Base-by-base conservation (phyloP, 768 basidiomycete species). In the Fomitopsis pulvina region DNA sequence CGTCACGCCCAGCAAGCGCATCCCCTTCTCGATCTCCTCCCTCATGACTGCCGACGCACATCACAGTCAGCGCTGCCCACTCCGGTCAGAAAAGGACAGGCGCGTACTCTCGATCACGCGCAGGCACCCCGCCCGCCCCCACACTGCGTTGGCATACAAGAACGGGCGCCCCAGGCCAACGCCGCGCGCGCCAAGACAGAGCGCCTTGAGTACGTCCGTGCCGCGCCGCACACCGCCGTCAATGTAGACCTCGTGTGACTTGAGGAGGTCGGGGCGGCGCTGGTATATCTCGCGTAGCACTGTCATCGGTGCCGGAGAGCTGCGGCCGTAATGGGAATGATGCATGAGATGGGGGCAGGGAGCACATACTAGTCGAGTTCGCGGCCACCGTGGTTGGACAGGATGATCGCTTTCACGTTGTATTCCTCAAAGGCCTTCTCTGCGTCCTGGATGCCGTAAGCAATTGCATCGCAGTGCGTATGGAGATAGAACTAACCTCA, bases 321-420 rank as follows among this genome's bases (percentile, higher is more conserved):
- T 64, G 57, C 46, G 38, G 43, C 43, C 21, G 16, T 27, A 28
- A 45, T 9, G 3, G 8, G 8, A 16, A 32, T 32, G 30, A 32
- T 16, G 30, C 8, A 7, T 8, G 30, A 16, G 30, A 32, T 7
- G 27, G 14, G 26, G 29, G 8, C 9, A 47, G 14, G 26, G 4
- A 46, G n/a, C 47, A 58, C 72, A 57, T 45, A 72, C 71, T 67
- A 73, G 53, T 77, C 72, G 7, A 72, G 63, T 40, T 67, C 66
- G 40, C 76, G 64, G 9, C 72, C 76, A 20, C 78, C 77, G 50
- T 79, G 77, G 57, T 79, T 79, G 4, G 67, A 69, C 4, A 79
- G 63, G 20, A 75, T 69, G 52, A 79, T 74, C 4, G 69, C 76
- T 20, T 74, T 63, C 1, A 71, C 69, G 6, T 73, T 71, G 21